Conservation (phyloP, 192 early-diverging fungal species). For the Linnemannia hyalina region DNA sequence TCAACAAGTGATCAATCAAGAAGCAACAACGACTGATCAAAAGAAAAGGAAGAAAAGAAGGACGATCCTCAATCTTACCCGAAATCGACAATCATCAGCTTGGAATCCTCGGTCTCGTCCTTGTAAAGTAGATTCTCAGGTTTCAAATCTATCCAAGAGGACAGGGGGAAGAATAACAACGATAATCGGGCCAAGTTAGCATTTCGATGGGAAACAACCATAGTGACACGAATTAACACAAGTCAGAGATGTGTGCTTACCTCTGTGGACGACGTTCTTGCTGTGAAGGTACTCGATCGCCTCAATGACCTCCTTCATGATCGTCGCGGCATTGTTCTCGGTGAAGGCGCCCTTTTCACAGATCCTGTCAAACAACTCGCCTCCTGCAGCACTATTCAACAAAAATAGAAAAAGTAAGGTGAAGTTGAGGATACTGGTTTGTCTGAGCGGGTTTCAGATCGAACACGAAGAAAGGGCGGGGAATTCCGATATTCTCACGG, state of each 20-base stretch:
- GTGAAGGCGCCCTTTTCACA: conserved; percentile 83
- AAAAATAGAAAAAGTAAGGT: neutral
- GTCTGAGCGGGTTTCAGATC: neutral
- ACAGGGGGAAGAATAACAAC: neutral
- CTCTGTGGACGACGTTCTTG: conserved; percentile 88
- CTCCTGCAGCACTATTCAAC: conserved; percentile 66
- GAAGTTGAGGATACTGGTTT: neutral
- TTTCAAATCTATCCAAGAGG: conserved; percentile 69
- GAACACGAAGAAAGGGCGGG: conserved; percentile 3
- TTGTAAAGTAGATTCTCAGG: conserved; percentile 92
- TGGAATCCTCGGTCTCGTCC: conserved; percentile 68
- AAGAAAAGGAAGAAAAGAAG: neutral
- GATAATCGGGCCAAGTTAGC: neutral
- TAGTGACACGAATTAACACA: neutral
- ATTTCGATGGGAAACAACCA: neutral
- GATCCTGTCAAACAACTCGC: conserved; percentile 91
- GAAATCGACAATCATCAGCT: conserved; percentile 91
- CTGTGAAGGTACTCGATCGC: conserved; percentile 90
- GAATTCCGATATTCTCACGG: neutral
- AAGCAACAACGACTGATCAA: neutral
- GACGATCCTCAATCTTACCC: conserved; percentile 58
- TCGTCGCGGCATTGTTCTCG: conserved; percentile 83
- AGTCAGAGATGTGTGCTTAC: conserved; percentile 39
- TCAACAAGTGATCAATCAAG: neutral
- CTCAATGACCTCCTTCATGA: conserved; percentile 79